phyloP scores from a whole-genome alignment of 768 basidiomycete genomes.

The Trametes cinnabarina region DNA sequence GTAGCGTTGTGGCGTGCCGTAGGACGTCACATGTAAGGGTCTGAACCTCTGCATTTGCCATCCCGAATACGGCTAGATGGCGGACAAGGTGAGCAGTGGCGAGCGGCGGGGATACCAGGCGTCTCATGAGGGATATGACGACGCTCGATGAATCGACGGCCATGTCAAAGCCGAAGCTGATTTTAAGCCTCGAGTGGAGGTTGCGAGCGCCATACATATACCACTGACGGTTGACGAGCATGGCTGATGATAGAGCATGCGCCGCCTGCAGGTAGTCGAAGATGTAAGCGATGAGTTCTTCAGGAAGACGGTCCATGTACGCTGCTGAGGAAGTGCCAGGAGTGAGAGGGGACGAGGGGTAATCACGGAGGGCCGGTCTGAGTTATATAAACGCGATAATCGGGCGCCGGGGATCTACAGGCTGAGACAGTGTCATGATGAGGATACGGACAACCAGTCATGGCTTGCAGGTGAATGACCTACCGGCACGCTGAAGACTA shows the following conservation, averaged over 20 bases:
- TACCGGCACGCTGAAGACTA: slow-evolving; percentile 2
- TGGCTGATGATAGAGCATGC: slow-evolving; percentile 8
- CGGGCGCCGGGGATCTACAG: slow-evolving; percentile 4
- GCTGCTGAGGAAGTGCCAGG: background rate
- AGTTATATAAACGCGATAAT: slow-evolving; percentile 6
- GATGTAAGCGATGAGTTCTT: slow-evolving; percentile 14
- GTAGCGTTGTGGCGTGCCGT: slow-evolving; percentile 7
- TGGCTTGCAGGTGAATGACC: slow-evolving; percentile 2
- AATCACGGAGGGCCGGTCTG: background rate
- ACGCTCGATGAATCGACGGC: slow-evolving; percentile 1
- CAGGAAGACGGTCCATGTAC: slow-evolving; percentile 11
- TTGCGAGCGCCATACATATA: slow-evolving; percentile 19
- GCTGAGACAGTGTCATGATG: slow-evolving; percentile 3
- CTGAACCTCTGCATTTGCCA: slow-evolving; percentile 4
- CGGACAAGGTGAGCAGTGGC: slow-evolving; percentile 19
- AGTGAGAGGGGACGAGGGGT: background rate
- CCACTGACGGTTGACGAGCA: slow-evolving; percentile 17
- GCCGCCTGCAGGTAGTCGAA: slow-evolving; percentile 3
- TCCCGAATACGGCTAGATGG: slow-evolving; percentile 16
- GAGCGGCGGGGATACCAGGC: slow-evolving; percentile 6
- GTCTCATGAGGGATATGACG: slow-evolving; percentile 11
- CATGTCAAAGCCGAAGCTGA: slow-evolving; percentile 8
- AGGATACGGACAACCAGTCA: slow-evolving; percentile 6
- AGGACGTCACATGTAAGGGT: slow-evolving; percentile 11
- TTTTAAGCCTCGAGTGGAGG: slow-evolving; percentile 13